These are phyloP conservation scores for Saturnispora saitoi DNA, from an alignment of 805 yeast genomes.

Conservation along the genomic window DNA sequence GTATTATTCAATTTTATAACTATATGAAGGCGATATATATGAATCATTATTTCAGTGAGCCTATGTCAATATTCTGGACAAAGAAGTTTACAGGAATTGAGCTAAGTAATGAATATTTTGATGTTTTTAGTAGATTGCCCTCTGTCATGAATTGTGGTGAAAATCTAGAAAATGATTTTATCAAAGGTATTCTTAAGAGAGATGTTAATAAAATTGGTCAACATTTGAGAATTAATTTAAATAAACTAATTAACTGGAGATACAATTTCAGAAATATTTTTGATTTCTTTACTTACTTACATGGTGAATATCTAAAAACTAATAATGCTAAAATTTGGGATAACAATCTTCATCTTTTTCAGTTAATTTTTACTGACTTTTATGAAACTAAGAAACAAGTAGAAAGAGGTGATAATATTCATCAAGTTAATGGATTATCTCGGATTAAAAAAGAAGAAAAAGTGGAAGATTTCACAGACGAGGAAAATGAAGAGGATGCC, in stretches of 20 bases:
- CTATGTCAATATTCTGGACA: constrained; percentile 28
- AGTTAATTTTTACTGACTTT: constrained; percentile 19
- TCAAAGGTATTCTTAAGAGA: constrained; percentile 16
- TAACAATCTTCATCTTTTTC: constrained; percentile 24
- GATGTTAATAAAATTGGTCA: constrained; percentile 19
- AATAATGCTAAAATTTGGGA: constrained; percentile 22
- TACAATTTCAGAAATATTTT: constrained; percentile 21
- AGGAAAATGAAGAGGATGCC: not conserved
- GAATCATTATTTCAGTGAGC: constrained; percentile 29
- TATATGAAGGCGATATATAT: constrained; percentile 27
- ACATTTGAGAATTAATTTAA: constrained; percentile 19
- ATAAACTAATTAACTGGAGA: constrained; percentile 26
- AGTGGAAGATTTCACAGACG: not conserved
- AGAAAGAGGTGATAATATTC: constrained; percentile 8
- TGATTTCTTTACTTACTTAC: constrained; percentile 24
- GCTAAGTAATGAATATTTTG: constrained; percentile 19
- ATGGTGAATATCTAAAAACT: constrained; percentile 18
- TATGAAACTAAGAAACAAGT: constrained; percentile 11
- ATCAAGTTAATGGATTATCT: not conserved
- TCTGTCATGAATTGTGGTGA: constrained; percentile 19
- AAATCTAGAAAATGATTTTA: constrained; percentile 15
- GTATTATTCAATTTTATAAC: constrained; percentile 25
- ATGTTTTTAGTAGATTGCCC: constrained; percentile 23
- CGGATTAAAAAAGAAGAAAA: constrained; percentile 1
- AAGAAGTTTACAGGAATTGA: constrained; percentile 21